Percentiles rank a stretch among this genome's conserved stretches.
Conservation (phyloP, 2,329 filamentous ascomycete genomes). For the Claviceps sp. region DNA sequence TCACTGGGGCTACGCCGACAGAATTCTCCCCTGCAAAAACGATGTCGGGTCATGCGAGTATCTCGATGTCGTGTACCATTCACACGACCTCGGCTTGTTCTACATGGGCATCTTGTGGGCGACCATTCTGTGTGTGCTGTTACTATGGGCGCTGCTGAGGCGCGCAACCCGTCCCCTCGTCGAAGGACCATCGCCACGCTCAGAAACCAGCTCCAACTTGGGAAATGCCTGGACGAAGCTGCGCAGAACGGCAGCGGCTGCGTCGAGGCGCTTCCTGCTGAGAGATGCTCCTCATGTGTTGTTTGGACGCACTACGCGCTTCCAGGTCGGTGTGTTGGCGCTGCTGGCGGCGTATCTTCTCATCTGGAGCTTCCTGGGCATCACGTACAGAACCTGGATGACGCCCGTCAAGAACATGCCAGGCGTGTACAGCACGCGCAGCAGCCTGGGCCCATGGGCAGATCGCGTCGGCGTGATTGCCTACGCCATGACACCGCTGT, state of each 20-base stretch:
- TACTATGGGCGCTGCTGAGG: constrained; percentile 25
- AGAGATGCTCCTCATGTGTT: constrained; percentile 42
- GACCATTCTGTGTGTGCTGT: constrained; percentile 28
- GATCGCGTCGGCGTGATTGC: constrained; percentile 59
- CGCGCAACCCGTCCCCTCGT: constrained; percentile 13
- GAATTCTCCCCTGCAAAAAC: constrained; percentile 30
- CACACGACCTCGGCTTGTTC: constrained; percentile 36
- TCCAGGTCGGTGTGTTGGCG: constrained; percentile 51
- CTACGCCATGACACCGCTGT: constrained; percentile 61
- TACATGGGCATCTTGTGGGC: constrained; percentile 38
- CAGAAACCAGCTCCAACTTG: neutral
- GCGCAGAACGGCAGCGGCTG: constrained; percentile 21
- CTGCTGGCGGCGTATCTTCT: constrained; percentile 48
- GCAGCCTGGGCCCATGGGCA: constrained; percentile 51
- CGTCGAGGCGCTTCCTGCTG: constrained; percentile 39
- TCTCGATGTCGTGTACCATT: constrained; percentile 36
- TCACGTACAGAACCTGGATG: constrained; percentile 54
- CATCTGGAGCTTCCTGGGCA: constrained; percentile 56
- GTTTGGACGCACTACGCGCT: constrained; percentile 54
- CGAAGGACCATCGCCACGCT: constrained; percentile 7
- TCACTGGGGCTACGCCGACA: constrained; percentile 35
- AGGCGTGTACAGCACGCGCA: constrained; percentile 48
- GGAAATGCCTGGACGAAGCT: constrained; percentile 15
- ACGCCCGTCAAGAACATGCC: constrained; percentile 49
- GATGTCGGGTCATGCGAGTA: constrained; percentile 35